These are phyloP conservation scores for Gnetum montanum DNA, from an alignment of 75 land plant genomes.

Conservation along the genomic window DNA sequence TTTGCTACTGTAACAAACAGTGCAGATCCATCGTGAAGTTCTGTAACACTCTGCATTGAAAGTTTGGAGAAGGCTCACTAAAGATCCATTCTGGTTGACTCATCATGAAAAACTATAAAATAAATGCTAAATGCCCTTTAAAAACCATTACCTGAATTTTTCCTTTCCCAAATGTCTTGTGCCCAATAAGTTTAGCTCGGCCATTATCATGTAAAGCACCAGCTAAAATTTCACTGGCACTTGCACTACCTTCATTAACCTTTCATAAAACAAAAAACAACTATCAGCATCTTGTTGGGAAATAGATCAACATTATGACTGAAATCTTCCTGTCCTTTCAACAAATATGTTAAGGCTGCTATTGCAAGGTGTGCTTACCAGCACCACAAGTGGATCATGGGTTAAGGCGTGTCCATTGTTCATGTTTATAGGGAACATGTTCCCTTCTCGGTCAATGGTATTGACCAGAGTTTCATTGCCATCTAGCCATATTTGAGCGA, in stretches of 20 bases:
- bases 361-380: conserved; percentile 63
- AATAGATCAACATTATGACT: too few relatives aligned
- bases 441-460: conserved; percentile 85
- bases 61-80: too few relatives aligned
- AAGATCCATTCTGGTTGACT: too few relatives aligned
- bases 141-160: conserved; percentile 72
- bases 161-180: conserved; percentile 96
- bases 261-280: too few relatives aligned
- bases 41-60: conserved; percentile 77
- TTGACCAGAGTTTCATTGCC: conserved; percentile 91
- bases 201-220: conserved; percentile 99
- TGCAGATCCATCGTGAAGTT: conserved; percentile 91
- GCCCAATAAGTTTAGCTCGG: conserved; percentile 85
- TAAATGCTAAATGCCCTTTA: not conserved
- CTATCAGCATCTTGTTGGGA: too few relatives aligned
- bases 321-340: too few relatives aligned
- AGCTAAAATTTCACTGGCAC: conserved; percentile 97
- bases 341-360: too few relatives aligned
- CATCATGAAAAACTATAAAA: too few relatives aligned
- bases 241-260: conserved; percentile 99
- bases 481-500: conserved; percentile 98
- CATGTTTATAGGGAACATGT: conserved; percentile 71
- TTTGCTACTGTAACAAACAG: conserved; percentile 93
- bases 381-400: conserved; percentile 89
- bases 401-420: conserved; percentile 86